Conservation (phyloP, 2,329 filamentous ascomycete species). For the Fusarium citri region DNA sequence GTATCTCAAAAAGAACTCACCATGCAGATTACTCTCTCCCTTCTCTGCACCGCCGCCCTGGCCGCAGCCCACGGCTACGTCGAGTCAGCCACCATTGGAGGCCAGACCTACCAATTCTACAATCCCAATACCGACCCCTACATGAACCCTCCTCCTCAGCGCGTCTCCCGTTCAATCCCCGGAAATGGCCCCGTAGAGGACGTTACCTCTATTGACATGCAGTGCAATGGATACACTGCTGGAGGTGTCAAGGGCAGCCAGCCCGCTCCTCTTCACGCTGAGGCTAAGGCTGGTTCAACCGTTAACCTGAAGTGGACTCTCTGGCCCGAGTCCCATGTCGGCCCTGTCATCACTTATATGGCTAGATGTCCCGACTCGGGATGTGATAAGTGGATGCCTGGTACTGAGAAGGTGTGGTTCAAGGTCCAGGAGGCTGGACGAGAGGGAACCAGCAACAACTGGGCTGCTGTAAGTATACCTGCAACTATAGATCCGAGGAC, state of each 20-base stretch:
- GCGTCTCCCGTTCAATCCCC: conserved; percentile 68
- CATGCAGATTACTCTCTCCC: conserved; percentile 44
- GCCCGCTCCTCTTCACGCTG: conserved; percentile 65
- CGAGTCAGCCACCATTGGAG: conserved; percentile 58
- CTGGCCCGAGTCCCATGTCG: conserved; percentile 63
- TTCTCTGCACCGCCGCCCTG: conserved; percentile 51
- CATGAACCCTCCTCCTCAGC: conserved; percentile 56
- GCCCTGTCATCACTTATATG: conserved; percentile 70
- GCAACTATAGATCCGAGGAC: accelerated
- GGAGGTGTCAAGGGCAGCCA: conserved; percentile 60
- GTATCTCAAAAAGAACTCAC: neutral
- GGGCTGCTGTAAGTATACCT: conserved; percentile 54
- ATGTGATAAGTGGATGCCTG: conserved; percentile 62
- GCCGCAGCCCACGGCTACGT: conserved; percentile 63
- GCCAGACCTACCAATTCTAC: conserved; percentile 49
- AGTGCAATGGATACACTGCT: conserved; percentile 65
- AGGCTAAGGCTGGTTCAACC: conserved; percentile 63
- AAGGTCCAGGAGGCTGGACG: conserved; percentile 64
- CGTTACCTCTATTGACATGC: conserved; percentile 63
- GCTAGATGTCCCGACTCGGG: conserved; percentile 65
- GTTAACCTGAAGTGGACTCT: conserved; percentile 67
- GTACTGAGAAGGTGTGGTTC: conserved; percentile 65
- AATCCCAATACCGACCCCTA: conserved; percentile 59
- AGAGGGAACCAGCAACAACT: conserved; percentile 61
- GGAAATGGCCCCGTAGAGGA: conserved; percentile 70